These are phyloP conservation scores for Fusarium mexicanum DNA, from an alignment of 2,329 filamentous ascomycete species.

Conservation along the genomic window DNA sequence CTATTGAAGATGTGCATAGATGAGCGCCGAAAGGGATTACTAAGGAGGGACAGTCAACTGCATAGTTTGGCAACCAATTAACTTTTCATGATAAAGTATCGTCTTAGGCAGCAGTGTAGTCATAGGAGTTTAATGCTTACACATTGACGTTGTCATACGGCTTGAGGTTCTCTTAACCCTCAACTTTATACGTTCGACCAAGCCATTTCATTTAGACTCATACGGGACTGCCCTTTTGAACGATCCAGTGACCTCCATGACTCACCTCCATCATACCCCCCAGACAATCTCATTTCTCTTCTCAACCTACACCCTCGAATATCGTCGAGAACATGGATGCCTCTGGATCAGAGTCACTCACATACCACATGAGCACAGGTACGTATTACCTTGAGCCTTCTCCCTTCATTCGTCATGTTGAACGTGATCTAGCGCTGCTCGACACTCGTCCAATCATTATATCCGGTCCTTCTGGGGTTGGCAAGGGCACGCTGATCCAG, in stretches of 20 bases:
- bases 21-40: not conserved
- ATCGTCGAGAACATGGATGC: not conserved
- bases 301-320: not conserved
- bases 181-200: not conserved
- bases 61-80: not conserved
- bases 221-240: not conserved
- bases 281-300: too few species aligned
- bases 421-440: not conserved
- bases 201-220: not conserved
- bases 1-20: not conserved
- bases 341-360: too few species aligned
- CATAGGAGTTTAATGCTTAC: not conserved
- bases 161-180: not conserved
- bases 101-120: not conserved
- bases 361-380: not conserved
- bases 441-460: not conserved
- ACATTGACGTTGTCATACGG: not conserved
- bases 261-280: not conserved
- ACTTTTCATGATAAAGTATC: not conserved
- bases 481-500: not conserved
- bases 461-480: not conserved
- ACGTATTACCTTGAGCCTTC: not conserved
- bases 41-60: not conserved
- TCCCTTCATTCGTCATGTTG: rapidly evolving
- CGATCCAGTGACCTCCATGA: not conserved